Base-by-base conservation (phyloP, 1,284 basidiomycete genomes). In the Leccinum pachyderme region DNA sequence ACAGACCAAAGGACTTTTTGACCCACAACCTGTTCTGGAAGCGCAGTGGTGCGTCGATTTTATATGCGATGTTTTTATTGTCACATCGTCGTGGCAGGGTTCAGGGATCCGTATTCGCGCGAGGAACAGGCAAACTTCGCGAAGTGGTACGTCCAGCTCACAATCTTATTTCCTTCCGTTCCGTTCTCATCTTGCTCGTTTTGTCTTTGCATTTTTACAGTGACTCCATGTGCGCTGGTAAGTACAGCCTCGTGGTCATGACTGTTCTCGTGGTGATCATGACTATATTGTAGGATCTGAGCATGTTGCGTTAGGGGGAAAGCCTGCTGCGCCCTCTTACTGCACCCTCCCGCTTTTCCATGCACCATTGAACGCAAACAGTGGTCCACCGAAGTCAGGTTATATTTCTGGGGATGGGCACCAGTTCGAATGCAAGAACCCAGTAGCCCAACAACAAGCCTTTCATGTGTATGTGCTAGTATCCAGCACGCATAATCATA, bases 331-430 rank as follows among this genome's bases (percentile, higher is more conserved):
- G 25, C 78, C 80, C 0, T 84, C 82, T 0, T 80, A 75, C 56
- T 86, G 84, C 57, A 77, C 68, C 4, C 64, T 81, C 8, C 78
- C 80, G 0, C 72, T 83, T 43, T 82, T 86, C 64, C 83, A 86
- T 66, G 63, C 68, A 9, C 77, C 76, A 3, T 64, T 72, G 48
- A 56, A 59, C 13, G 39, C 58, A 37, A 62, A 58, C 18, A 59
- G 56, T 2, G 44, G 62, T n/a, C 62, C 72, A 73, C 56, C 62
- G 1, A 74, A 66, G 5, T 49, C 71, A 11, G 79, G 82, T 1
- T 79, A 86, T 63, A 64, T 82, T 24, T 85, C 84, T 9, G 67
- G 70, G 22, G 83, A 86, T 57, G 69, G 69, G 0, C 67, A 71
- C 22, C 62, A 73, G 4, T 86, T 83, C 63, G 59, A 58, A 4